Evolutionary conservation across 345 rosid species (phyloP), one percentile per base, ranked within the genome.

Genomic region (Ailanthus altissimus): DNA sequence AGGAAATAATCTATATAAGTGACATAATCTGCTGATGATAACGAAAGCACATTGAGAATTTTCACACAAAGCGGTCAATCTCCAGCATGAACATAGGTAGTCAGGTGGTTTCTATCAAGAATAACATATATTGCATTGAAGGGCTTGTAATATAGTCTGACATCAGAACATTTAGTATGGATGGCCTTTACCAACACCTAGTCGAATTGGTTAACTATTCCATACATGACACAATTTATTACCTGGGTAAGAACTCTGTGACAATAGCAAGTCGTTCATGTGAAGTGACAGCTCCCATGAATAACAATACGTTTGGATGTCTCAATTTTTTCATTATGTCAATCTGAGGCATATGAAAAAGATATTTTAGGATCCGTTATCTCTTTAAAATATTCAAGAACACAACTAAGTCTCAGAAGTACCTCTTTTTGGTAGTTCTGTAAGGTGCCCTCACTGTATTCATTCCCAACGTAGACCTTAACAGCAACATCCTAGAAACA

Each of bases 271-370:
- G 88, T 67, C 84, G 85, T 83, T 93, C 90, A 26, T 84, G 86
- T 1, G 98, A 88, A 80, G 90, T 85, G 36, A 93, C 91, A 5
- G 98, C 98, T 86, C 99, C 99, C 98, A 95, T 95, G 83, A 93
- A 91, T 49, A 95, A 83, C 78, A 95, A 77, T 16, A 93, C 97
- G 77, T 95, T 93, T 8, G 99, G 98, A 84, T 95, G 98, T 81
- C 99, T 89, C 69, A 95, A 77, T 80, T 84, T 93, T 85, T 84
- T 91, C 97, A 95, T 93, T 56, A 95, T 89, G 72, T 87, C 86
- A 70, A 91, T 88, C 98, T 93, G 84, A 47, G 73, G 56, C 5
- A 53, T 2, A 70, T 7, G 49, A 8, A 69, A 65, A 25, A 53
- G 50, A 9, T 42, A 62, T n/a, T 28, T 23, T 56, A 13, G 65